Percentiles rank a stretch among this genome's conserved stretches.
phyloP scores from a whole-genome alignment of 108 stramenopile species.

The Fistulifera solaris region DNA sequence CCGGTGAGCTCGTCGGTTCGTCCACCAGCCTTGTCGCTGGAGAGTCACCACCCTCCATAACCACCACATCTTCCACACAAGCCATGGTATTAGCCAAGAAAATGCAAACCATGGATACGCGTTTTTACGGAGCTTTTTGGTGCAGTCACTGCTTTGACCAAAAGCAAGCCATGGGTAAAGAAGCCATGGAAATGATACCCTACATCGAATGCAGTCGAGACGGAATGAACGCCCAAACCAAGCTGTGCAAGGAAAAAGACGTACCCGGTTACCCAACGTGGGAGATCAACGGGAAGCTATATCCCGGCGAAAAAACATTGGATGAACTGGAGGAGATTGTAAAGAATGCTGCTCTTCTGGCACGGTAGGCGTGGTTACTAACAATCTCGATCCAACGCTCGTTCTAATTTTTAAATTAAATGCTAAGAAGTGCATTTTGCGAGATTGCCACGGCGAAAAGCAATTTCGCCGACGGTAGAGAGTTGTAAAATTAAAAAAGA shows the following conservation, averaged over 20 bases:
- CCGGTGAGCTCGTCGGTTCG: constrained; percentile 2
- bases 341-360: constrained; percentile 16
- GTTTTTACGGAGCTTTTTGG: constrained; percentile 95
- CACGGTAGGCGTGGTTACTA: not conserved
- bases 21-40: constrained; percentile 5
- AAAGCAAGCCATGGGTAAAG: constrained; percentile 67
- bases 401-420: not conserved
- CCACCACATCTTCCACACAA: constrained; percentile 45
- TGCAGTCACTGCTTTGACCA: constrained; percentile 93
- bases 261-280: constrained; percentile 95
- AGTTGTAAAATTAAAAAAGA: too few species aligned
- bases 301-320: constrained; percentile 84
- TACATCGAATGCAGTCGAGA: constrained; percentile 87
- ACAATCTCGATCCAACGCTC: not conserved
- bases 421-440: not conserved
- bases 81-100: constrained; percentile 55
- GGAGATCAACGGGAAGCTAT: constrained; percentile 90
- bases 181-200: constrained; percentile 67
- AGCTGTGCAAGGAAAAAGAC: constrained; percentile 59
- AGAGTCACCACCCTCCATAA: constrained; percentile 63
- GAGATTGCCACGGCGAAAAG: too few species aligned
- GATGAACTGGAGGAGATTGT: constrained; percentile 88
- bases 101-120: constrained; percentile 55
- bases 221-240: constrained; percentile 53
- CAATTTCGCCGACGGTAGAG: too few species aligned